Evolutionary conservation across 2,329 filamentous ascomycete species (phyloP).

Genomic region (Ciborinia camelliae): DNA sequence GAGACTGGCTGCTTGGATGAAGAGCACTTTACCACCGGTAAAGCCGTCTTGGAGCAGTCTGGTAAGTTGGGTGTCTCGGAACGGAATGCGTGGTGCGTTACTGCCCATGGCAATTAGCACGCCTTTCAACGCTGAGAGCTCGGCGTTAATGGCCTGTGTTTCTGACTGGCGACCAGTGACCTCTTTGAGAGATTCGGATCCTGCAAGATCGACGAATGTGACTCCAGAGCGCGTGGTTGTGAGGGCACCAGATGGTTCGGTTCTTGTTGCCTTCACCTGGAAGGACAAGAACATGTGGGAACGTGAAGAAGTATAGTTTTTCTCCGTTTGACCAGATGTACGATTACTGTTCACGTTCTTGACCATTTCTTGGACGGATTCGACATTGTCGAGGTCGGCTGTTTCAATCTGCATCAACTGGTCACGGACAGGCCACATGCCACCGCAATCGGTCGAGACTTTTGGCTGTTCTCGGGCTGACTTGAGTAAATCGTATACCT

Average conservation of each 20-base stretch:
- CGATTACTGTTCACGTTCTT: constrained; percentile 78
- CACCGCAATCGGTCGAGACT: constrained; percentile 75
- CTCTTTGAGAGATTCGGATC: constrained; percentile 85
- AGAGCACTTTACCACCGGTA: background rate
- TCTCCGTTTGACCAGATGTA: constrained; percentile 92
- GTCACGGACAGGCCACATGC: constrained; percentile 85
- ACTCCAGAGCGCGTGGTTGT: constrained; percentile 89
- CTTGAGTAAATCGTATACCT: constrained; percentile 79
- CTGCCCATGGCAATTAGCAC: constrained; percentile 86
- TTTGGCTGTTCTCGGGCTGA: constrained; percentile 53
- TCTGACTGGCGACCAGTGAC: constrained; percentile 86
- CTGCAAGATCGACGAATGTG: constrained; percentile 92
- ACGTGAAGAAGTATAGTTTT: constrained; percentile 89
- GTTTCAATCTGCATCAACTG: constrained; percentile 76
- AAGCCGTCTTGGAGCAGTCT: constrained; percentile 1
- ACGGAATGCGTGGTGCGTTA: background rate
- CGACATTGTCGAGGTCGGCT: constrained; percentile 72
- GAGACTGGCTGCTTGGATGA: constrained; percentile 5
- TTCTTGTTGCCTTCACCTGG: constrained; percentile 59
- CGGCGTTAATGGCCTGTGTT: constrained; percentile 97
- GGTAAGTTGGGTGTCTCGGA: background rate
- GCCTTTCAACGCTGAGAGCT: constrained; percentile 83
- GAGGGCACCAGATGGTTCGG: constrained; percentile 49
- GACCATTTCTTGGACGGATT: constrained; percentile 76
- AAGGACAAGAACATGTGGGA: constrained; percentile 97